phyloP scores from a whole-genome alignment of 2,329 filamentous ascomycete species.

The Trichoderma pleuroti region DNA sequence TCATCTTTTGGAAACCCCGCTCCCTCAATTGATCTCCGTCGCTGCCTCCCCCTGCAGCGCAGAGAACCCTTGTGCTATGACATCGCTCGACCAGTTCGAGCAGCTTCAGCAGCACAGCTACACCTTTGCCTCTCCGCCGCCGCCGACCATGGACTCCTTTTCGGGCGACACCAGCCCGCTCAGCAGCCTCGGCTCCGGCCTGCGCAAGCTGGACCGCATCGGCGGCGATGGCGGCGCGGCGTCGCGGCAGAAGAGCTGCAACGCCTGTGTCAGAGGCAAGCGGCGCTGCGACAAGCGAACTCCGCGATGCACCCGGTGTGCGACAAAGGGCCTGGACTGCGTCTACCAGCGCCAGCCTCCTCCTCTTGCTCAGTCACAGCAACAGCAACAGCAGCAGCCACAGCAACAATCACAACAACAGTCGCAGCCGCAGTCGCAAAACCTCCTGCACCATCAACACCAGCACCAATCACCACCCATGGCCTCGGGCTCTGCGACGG shows the following conservation, averaged over 20 bases:
- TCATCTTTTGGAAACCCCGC: neutral
- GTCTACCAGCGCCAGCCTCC: slow-evolving; percentile 39
- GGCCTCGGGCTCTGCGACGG: neutral
- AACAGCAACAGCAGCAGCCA: neutral
- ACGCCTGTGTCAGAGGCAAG: slow-evolving; percentile 47
- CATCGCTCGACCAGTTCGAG: neutral
- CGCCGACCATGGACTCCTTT: slow-evolving; percentile 13
- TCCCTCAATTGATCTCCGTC: neutral
- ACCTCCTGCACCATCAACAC: slow-evolving; percentile 23
- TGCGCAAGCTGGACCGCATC: neutral
- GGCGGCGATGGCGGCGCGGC: slow-evolving; percentile 25
- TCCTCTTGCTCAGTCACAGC: neutral
- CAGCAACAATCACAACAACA: slow-evolving; percentile 32
- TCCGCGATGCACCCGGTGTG: slow-evolving; percentile 43
- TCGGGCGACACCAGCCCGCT: neutral
- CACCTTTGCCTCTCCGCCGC: neutral
- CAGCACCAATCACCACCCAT: slow-evolving; percentile 33
- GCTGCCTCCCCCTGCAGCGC: neutral
- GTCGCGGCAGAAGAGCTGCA: slow-evolving; percentile 51
- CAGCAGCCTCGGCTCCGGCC: neutral
- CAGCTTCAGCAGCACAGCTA: neutral
- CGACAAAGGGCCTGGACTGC: slow-evolving; percentile 40
- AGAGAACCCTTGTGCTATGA: slow-evolving; percentile 5
- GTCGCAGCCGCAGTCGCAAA: slow-evolving; percentile 23
- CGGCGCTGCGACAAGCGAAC: slow-evolving; percentile 45